Evolutionary conservation across 495 filamentous ascomycete species (phyloP).

Genomic region (Eremomyces bilateralis): DNA sequence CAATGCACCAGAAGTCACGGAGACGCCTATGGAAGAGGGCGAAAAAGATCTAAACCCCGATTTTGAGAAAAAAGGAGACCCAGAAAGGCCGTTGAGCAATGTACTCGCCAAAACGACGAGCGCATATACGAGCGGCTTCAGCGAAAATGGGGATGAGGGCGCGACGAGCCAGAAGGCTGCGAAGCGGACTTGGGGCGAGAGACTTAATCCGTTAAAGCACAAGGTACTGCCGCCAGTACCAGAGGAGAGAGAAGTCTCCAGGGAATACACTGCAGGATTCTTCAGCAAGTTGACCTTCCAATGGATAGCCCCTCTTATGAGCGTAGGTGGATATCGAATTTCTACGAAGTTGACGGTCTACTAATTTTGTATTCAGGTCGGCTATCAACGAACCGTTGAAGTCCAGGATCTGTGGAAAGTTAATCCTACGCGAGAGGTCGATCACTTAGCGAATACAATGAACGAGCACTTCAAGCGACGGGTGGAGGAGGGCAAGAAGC

Average conservation of each 20-base stretch:
- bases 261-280: conserved; percentile 37
- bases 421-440: conserved; percentile 55
- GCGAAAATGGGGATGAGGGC: not conserved
- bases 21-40: too few species aligned
- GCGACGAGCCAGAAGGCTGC: not conserved
- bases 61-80: too few species aligned
- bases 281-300: conserved; percentile 39
- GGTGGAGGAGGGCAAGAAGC: conserved; percentile 40
- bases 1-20: too few species aligned
- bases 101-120: not conserved
- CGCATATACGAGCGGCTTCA: not conserved
- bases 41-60: too few species aligned
- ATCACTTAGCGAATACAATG: conserved; percentile 40
- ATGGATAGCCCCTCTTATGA: conserved; percentile 52
- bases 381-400: conserved; percentile 70
- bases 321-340: conserved; percentile 21
- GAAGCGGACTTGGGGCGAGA: not conserved
- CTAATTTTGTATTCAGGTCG: conserved; percentile 24
- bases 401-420: conserved; percentile 70
- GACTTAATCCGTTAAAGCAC: conserved; percentile 43
- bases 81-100: too few species aligned
- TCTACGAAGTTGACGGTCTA: not conserved
- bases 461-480: conserved; percentile 44
- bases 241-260: conserved; percentile 27
- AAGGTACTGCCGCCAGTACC: conserved; percentile 36